Base-by-base conservation (phyloP, 345 rosid species). In the Isatis tinctoria region DNA sequence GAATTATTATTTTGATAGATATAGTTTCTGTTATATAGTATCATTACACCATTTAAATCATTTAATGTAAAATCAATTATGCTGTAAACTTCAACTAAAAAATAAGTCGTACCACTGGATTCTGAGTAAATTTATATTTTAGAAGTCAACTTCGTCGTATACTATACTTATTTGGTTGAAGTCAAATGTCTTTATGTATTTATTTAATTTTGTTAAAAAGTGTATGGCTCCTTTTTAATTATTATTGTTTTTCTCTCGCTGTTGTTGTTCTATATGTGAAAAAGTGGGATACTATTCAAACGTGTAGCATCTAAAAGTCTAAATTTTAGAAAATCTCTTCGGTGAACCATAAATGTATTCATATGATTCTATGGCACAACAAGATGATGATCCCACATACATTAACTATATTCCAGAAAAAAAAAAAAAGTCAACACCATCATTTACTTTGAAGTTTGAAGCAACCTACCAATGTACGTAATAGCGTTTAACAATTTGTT, bases 371-470 rank as follows among this genome's bases (percentile, higher is more conserved):
- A 57, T 17, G 11, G 12, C 10, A 36, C 43, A 20, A 37, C 13
- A 35, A 24, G 7, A 22, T 61, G 57, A 22, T 60, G 58, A 47
- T 32, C 57, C 16, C 44, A 48, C 43, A 18, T 32, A 13, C 16
- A 64, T 64, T 44, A 16, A 18, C 18, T 44, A 43, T 6, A n/a
- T 43, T 16, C 14, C 14, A 43, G 32, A 33, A 32, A 20, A 4
- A 0, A 32, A 32, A 30, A 33, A 4, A 0, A 30, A 45, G 10
- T 7, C 18, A 47, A 47, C 6, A 65, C 20, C 10, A 2, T 32
- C 58, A 18, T 47, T 45, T 47, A 32, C 32, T 47, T 49, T 66
- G 33, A 66, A 66, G 32, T 47, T 49, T 66, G 33, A 66, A 66
- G 32, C 33, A 66, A 66, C 59, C 40, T 57, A 39, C 44, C n/a